Evolutionary conservation across 75 land plant species (phyloP), one percentile per base, ranked within the genome.

Genomic region (Azolla pinnata): DNA sequence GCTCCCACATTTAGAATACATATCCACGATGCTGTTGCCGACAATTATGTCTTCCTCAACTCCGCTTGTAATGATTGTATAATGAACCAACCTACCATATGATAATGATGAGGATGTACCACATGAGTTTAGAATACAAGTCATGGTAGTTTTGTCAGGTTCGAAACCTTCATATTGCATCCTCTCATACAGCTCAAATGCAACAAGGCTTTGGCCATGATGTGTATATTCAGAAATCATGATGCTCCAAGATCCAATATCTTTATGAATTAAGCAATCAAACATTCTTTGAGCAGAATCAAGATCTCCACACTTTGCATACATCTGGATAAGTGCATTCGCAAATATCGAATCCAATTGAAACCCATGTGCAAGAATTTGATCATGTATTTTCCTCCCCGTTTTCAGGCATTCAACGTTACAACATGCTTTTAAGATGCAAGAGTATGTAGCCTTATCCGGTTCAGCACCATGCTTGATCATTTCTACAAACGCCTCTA

Each of bases 371-470:
- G 63, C 46, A 1, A 67, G 32, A 0, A 59, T 2, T 2, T 58
- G 47, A 44, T 61, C 60, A 67, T 74, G 71, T 19, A 74, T 30
- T 42, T 50, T 53, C 31, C 35, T 51, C 23, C 77, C 79, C 34
- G 19, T 18, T 44, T 7, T 23, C 14, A 38, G 20, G 21, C 5
- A 30, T 34, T 34, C 38, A 17, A 33, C 8, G 14, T 14, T 19
- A 4, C 19, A 54, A 65, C 87, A 81, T 10, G 84, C 87, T 44
- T 74, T 73, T 45, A 84, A 76, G 47, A 63, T 63, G n/a, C 76
- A 73, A 24, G 77, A 82, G 54, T 64, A 62, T 21, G 84, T 78
- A 31, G 72, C 78, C 1, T 77, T 63, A 28, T 81, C 74, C 20
- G 71, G 49, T 3, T 28, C 32, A 18, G 81, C 31, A 57, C 75